A percentile compares a stretch with the other conserved stretches of the same genome.
Evolutionary conservation across 768 basidiomycete species (phyloP).

Genomic region (Lentinus tigrinus): DNA sequence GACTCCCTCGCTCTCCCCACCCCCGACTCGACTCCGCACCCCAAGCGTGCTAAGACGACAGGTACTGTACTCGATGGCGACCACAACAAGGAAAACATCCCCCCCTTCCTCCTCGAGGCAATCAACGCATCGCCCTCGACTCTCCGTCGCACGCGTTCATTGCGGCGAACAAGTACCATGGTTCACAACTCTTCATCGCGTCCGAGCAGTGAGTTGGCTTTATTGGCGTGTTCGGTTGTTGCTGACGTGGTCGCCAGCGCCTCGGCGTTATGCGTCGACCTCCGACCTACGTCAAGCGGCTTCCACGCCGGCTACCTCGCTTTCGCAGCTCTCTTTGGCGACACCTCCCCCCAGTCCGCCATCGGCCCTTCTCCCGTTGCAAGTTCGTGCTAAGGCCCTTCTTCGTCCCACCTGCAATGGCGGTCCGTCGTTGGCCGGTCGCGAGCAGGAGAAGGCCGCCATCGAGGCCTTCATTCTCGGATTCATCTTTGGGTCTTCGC

Average conservation of each 20-base stretch:
- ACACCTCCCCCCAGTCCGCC: slow-evolving; percentile 68
- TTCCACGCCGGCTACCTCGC: slow-evolving; percentile 44
- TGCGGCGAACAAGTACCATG: slow-evolving; percentile 38
- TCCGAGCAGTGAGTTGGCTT: slow-evolving; percentile 41
- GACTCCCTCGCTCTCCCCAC: slow-evolving; percentile 39
- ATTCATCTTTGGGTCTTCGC: slow-evolving; percentile 41
- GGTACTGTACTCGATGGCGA: slow-evolving; percentile 47
- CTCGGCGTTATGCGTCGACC: slow-evolving; percentile 47
- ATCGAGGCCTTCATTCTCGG: slow-evolving; percentile 60
- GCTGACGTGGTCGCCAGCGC: slow-evolving; percentile 31
- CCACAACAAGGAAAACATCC: slow-evolving; percentile 76
- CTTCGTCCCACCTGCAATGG: slow-evolving; percentile 71
- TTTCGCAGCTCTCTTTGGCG: slow-evolving; percentile 43
- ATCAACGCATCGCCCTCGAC: slow-evolving; percentile 33
- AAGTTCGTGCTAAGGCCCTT: slow-evolving; percentile 62
- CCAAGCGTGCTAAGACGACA: slow-evolving; percentile 61
- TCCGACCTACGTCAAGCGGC: slow-evolving; percentile 35
- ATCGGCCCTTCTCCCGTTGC: slow-evolving; percentile 42
- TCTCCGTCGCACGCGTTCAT: slow-evolving; percentile 31
- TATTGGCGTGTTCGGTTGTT: not conserved
- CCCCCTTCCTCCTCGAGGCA: slow-evolving; percentile 49
- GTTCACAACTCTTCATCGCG: slow-evolving; percentile 40
- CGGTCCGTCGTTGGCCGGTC: slow-evolving; percentile 59
- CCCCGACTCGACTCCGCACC: slow-evolving; percentile 61
- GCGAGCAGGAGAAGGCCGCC: slow-evolving; percentile 56